A percentile compares a stretch with the other conserved stretches of the same genome.
These are phyloP conservation scores for Russula lepida DNA, from an alignment of 768 basidiomycete species.

Conservation along the genomic window DNA sequence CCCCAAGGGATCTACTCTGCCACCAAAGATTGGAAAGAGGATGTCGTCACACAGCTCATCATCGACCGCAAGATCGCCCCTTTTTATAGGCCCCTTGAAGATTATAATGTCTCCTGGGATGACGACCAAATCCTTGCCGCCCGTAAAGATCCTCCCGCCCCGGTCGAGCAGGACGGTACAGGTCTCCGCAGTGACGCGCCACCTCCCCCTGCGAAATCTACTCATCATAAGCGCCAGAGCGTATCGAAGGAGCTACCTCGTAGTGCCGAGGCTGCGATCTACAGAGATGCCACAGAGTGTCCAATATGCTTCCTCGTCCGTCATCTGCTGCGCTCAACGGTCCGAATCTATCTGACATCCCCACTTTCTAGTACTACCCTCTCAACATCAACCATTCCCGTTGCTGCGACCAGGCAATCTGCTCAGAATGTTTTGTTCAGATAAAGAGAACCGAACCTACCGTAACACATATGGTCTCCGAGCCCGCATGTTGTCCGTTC, in stretches of 20 bases:
- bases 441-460: conserved; percentile 96
- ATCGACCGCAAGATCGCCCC: conserved; percentile 83
- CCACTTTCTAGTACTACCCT: conserved; percentile 74
- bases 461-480: conserved; percentile 89
- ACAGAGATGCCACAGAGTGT: conserved; percentile 83
- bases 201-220: conserved; percentile 30
- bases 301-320: conserved; percentile 95
- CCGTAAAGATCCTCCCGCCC: conserved; percentile 55
- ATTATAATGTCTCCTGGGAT: conserved; percentile 84
- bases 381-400: conserved; percentile 94
- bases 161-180: conserved; percentile 32
- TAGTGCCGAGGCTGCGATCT: conserved; percentile 68
- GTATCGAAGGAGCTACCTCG: conserved; percentile 56
- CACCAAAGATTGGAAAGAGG: conserved; percentile 81
- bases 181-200: conserved; percentile 38
- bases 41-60: conserved; percentile 81
- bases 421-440: conserved; percentile 98
- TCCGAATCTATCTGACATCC: conserved; percentile 12
- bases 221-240: conserved; percentile 47
- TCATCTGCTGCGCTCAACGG: conserved; percentile 24
- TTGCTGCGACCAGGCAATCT: conserved; percentile 97
- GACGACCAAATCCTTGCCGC: conserved; percentile 80
- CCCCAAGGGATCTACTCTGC: conserved; percentile 87
- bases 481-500: conserved; percentile 94
- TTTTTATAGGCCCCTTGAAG: conserved; percentile 93